These are phyloP conservation scores for Emiliania huxleyi DNA, from an alignment of 78 protist genomes.

Conservation along the genomic window DNA sequence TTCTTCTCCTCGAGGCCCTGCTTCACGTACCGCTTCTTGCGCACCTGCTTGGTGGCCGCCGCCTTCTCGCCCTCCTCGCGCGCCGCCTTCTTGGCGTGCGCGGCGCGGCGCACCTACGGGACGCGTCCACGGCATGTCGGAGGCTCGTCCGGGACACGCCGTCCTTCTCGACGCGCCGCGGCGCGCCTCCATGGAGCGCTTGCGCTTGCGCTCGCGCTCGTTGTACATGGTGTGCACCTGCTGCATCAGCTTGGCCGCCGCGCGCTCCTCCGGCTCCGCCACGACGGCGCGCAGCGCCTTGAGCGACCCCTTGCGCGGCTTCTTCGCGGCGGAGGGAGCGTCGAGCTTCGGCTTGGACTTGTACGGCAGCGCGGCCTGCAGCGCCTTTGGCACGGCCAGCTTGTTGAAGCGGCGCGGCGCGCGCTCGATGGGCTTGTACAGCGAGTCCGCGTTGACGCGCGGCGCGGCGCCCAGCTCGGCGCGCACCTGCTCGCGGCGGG, in stretches of 20 bases:
- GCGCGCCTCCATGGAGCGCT: neutral
- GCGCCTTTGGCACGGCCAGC: constrained; percentile 59
- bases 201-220: constrained; percentile 2
- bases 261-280: constrained; percentile 35
- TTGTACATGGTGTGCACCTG: constrained; percentile 24
- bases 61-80: neutral
- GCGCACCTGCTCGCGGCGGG: too few species aligned
- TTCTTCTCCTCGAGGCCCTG: neutral
- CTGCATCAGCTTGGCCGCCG: neutral
- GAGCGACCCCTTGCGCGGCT: neutral
- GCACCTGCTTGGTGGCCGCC: neutral
- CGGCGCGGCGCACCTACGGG: too few species aligned
- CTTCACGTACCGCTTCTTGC: neutral
- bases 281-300: constrained; percentile 45
- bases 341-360: constrained; percentile 62
- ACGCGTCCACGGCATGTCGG: too few species aligned
- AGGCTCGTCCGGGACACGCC: too few species aligned
- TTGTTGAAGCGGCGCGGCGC: constrained; percentile 49
- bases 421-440: constrained; percentile 63
- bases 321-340: neutral
- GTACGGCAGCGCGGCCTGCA: constrained; percentile 64
- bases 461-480: neutral
- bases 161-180: too few species aligned
- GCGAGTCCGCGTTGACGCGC: constrained; percentile 7
- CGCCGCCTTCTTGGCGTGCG: neutral